Conservation (phyloP, 2,329 filamentous ascomycete species). For the Pseudogymnoascus sp. region DNA sequence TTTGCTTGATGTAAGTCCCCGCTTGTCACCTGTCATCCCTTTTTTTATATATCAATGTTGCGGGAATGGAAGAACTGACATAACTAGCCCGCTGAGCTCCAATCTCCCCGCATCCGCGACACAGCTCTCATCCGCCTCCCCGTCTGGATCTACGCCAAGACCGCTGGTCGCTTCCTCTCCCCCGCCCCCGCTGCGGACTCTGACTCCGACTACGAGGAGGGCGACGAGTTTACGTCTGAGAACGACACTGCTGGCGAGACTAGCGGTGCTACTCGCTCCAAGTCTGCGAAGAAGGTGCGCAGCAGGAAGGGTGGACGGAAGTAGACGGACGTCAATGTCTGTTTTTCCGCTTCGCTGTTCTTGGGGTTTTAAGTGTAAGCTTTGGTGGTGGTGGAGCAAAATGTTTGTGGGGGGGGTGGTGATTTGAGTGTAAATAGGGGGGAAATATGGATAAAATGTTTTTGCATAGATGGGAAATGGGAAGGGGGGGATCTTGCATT, state of each 20-base stretch:
- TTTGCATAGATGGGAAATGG: background rate
- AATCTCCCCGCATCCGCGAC: constrained; percentile 66
- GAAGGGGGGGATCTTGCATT: background rate
- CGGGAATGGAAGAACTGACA: constrained; percentile 12
- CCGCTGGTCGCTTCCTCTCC: constrained; percentile 42
- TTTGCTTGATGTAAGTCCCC: constrained; percentile 71
- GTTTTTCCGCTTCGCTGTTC: background rate
- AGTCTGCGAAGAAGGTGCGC: background rate
- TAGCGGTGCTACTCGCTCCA: background rate
- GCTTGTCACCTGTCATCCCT: background rate
- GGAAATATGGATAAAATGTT: background rate
- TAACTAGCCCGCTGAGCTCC: constrained; percentile 68
- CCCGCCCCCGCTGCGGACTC: constrained; percentile 33
- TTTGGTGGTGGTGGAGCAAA: background rate
- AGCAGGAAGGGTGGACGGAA: background rate
- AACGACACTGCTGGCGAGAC: background rate
- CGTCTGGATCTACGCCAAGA: constrained; percentile 57
- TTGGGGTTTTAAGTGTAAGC: background rate
- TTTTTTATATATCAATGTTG: background rate
- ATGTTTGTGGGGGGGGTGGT: background rate
- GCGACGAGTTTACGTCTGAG: background rate
- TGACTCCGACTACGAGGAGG: constrained; percentile 32
- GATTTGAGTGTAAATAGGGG: background rate
- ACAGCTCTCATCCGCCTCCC: constrained; percentile 78
- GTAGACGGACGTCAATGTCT: background rate